Conservation (phyloP, 345 rosid genomes). For the Hibiscus tridactylites region DNA sequence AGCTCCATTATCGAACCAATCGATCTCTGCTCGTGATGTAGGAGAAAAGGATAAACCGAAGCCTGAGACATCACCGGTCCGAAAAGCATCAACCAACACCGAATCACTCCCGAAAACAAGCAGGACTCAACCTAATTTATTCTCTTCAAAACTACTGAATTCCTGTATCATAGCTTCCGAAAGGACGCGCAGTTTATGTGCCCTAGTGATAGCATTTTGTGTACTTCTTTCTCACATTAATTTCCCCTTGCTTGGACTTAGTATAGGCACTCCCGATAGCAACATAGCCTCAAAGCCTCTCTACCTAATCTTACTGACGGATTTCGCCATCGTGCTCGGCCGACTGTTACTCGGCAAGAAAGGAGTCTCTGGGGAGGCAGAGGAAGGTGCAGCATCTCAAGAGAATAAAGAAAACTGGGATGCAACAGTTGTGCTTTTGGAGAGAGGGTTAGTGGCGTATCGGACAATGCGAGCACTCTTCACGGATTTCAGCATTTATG, state of each 20-base stretch:
- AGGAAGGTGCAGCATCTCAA: conserved; percentile 11
- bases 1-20: not conserved
- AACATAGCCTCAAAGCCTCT: conserved; percentile 48
- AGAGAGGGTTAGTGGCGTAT: conserved; percentile 61
- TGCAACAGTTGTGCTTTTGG: conserved; percentile 57
- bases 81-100: not conserved
- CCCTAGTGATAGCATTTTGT: conserved; percentile 42
- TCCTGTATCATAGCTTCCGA: conserved; percentile 50
- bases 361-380: conserved; percentile 22
- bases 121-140: conserved; percentile 18
- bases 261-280: conserved; percentile 29
- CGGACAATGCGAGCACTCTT: conserved; percentile 54
- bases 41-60: not conserved
- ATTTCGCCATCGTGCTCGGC: conserved; percentile 41
- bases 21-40: not conserved
- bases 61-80: not conserved
- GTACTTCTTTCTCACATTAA: conserved; percentile 42
- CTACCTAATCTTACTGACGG: conserved; percentile 48
- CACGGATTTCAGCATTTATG: conserved; percentile 69
- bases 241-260: conserved; percentile 30
- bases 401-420: conserved; percentile 36
- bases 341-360: conserved; percentile 28
- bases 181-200: conserved; percentile 42
- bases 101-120: conserved; percentile 7
- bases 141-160: conserved; percentile 47